A percentile compares a stretch with the other conserved stretches of the same genome.
Evolutionary conservation across 257 asterid genomes (phyloP).

Genomic region (Verbena officinalis): DNA sequence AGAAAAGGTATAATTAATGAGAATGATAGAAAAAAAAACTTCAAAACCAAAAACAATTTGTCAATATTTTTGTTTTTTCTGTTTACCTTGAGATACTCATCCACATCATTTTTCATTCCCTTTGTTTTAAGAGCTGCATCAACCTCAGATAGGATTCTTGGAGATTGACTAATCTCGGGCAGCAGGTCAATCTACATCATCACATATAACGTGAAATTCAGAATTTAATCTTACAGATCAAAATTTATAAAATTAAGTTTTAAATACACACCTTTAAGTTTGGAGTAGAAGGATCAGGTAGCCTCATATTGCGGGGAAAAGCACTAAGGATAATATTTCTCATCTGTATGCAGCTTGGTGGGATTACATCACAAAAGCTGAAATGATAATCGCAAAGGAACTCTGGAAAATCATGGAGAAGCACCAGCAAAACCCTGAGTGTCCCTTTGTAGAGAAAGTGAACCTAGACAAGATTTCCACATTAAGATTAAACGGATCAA

Average conservation of each 20-base stretch:
- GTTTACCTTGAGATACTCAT: constrained; percentile 87
- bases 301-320: constrained; percentile 97
- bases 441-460: constrained; percentile 92
- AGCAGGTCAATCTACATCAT: constrained; percentile 76
- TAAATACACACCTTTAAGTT: constrained; percentile 66
- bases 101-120: constrained; percentile 84
- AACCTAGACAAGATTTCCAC: constrained; percentile 47
- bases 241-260: not conserved
- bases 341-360: constrained; percentile 98
- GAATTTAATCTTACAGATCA: constrained; percentile 8
- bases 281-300: constrained; percentile 97
- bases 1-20: no score
- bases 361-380: constrained; percentile 99
- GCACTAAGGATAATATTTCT: constrained; percentile 95
- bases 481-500: constrained; percentile 6
- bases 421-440: constrained; percentile 90
- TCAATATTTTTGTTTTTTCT: constrained; percentile 1
- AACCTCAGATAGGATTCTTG: constrained; percentile 92
- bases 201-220: constrained; percentile 21
- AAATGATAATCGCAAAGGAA: constrained; percentile 98
- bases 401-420: constrained; percentile 97
- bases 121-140: constrained; percentile 89
- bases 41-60: no score
- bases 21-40: no score
- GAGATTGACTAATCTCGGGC: constrained; percentile 80